Conservation (phyloP, 768 basidiomycete genomes). For the Russula ochroleuca region DNA sequence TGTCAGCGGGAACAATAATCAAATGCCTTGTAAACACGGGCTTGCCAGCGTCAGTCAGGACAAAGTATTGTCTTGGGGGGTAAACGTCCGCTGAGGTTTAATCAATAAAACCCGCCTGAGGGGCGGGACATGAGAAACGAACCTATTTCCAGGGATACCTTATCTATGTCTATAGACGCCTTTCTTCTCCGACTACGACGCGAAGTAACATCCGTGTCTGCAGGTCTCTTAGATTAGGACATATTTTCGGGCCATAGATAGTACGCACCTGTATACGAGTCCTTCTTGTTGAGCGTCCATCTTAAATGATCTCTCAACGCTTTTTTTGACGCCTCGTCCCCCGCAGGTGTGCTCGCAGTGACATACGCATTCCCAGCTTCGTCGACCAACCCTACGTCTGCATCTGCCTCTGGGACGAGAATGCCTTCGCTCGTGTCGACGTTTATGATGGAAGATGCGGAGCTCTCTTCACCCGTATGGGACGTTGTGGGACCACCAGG, state of each 20-base stretch:
- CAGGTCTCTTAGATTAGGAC: background rate
- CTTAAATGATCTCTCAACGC: conserved; percentile 66
- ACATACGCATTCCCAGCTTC: conserved; percentile 52
- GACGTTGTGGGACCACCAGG: conserved; percentile 1
- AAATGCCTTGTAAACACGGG: conserved; percentile 87
- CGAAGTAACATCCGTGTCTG: conserved; percentile 22
- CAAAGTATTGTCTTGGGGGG: conserved; percentile 76
- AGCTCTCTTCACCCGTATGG: conserved; percentile 31
- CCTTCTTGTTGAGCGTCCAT: conserved; percentile 55
- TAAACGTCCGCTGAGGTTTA: conserved; percentile 29
- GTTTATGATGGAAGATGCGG: conserved; percentile 67
- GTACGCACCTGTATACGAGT: conserved; percentile 46
- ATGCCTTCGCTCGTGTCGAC: conserved; percentile 64
- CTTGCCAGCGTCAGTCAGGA: conserved; percentile 94
- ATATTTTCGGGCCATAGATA: background rate
- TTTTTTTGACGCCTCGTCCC: conserved; percentile 59
- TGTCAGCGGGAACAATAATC: conserved; percentile 4
- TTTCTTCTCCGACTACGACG: conserved; percentile 25
- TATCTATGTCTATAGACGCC: conserved; percentile 23
- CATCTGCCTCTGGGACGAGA: conserved; percentile 64
- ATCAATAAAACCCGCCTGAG: background rate
- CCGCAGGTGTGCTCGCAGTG: conserved; percentile 39
- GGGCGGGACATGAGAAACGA: background rate
- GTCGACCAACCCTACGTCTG: conserved; percentile 52
- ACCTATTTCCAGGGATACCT: conserved; percentile 24